Percentiles rank a stretch among this genome's conserved stretches.
phyloP scores from a whole-genome alignment of 148 eudicot species.

The Selenicereus undatus region DNA sequence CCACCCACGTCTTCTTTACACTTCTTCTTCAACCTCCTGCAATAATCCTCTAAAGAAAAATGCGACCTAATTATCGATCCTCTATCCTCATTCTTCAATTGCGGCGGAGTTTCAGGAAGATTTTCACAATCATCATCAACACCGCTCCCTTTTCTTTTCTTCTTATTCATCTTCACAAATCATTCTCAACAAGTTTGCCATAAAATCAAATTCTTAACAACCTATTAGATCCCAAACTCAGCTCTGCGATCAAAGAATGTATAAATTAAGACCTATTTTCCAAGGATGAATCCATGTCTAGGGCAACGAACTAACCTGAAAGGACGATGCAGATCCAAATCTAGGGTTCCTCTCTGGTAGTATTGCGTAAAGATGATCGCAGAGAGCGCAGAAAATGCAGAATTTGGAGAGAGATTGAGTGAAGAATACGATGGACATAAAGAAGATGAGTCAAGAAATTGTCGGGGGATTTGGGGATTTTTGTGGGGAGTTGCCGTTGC shows the following conservation, averaged over 20 bases:
- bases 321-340: background rate
- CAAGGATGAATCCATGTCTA: background rate
- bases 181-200: background rate
- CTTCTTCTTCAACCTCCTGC: slow-evolving; percentile 57
- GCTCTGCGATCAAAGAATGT: background rate
- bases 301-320: slow-evolving; percentile 14
- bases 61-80: slow-evolving; percentile 52
- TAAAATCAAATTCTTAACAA: background rate
- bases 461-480: slow-evolving; percentile 3
- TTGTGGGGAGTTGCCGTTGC: background rate
- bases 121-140: slow-evolving; percentile 25
- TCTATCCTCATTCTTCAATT: slow-evolving; percentile 32
- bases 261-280: background rate
- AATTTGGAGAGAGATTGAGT: background rate
- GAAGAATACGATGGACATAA: background rate
- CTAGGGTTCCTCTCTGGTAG: slow-evolving; percentile 3
- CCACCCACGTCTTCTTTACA: slow-evolving; percentile 50
- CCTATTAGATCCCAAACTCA: background rate
- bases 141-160: slow-evolving; percentile 82
- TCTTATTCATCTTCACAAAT: slow-evolving; percentile 37
- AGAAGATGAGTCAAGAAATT: background rate
- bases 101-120: slow-evolving; percentile 12
- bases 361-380: too few relatives aligned
- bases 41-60: slow-evolving; percentile 57
- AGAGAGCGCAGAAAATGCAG: background rate